Conservation (phyloP, 2,329 filamentous ascomycete genomes). For the Calonectria montana region DNA sequence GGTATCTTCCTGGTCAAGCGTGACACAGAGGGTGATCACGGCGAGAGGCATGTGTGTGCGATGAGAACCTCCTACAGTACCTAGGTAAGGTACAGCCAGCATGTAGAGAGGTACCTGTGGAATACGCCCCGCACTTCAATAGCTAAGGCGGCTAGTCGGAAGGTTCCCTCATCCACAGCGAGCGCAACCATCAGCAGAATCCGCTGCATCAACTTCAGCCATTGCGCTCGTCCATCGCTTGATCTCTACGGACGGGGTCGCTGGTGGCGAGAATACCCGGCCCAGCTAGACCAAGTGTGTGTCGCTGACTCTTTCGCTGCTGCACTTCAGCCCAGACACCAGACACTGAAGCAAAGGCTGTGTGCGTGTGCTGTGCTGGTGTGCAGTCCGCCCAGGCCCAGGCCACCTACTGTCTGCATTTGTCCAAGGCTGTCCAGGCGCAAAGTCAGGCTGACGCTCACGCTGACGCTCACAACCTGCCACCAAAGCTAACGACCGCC, state of each 20-base stretch:
- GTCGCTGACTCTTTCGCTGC: not conserved
- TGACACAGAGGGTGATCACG: not conserved
- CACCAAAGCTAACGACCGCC: constrained; percentile 2
- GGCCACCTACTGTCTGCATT: constrained; percentile 13
- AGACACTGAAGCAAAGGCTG: not conserved
- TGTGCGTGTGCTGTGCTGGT: not conserved
- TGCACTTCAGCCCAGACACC: not conserved
- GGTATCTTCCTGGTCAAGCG: constrained; percentile 3
- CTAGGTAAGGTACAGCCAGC: not conserved
- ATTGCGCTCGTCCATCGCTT: constrained; percentile 2
- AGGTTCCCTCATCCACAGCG: constrained; percentile 6
- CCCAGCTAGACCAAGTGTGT: not conserved
- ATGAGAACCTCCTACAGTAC: not conserved
- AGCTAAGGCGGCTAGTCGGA: constrained; percentile 2
- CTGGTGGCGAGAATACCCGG: constrained; percentile 8
- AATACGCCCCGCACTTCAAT: constrained; percentile 3
- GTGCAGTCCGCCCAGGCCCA: not conserved
- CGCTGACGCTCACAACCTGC: constrained; percentile 1
- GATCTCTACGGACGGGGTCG: not conserved
- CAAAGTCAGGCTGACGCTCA: constrained; percentile 23
- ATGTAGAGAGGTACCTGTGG: not conserved
- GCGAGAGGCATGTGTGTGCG: not conserved
- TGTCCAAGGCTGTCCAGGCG: constrained; percentile 13
- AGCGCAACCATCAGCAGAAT: constrained; percentile 4
- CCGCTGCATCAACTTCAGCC: not conserved